Evolutionary conservation across 306 rosid genomes (phyloP).

Genomic region (Leucaena leucocephala): DNA sequence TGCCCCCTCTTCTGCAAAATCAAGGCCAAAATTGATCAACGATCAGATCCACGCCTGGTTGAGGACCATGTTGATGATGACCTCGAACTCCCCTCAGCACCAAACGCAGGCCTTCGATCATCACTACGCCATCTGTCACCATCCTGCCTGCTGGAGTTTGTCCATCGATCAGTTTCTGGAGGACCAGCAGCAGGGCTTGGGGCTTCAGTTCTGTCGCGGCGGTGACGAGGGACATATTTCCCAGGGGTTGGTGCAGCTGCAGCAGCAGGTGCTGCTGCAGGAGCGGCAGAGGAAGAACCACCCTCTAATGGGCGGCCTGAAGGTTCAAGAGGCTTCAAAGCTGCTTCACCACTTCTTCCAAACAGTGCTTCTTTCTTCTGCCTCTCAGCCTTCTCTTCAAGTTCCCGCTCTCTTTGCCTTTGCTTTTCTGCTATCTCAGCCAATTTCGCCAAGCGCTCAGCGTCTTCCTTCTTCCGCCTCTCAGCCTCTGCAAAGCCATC

Average conservation of each 20-base stretch:
- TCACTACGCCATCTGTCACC: slow-evolving; percentile 80
- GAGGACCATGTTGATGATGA: slow-evolving; percentile 71
- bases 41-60: slow-evolving; percentile 56
- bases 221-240: slow-evolving; percentile 72
- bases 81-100: slow-evolving; percentile 57
- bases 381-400: slow-evolving; percentile 74
- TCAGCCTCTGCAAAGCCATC: slow-evolving; percentile 69
- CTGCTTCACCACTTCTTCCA: slow-evolving; percentile 52
- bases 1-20: background rate
- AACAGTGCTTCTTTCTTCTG: slow-evolving; percentile 61
- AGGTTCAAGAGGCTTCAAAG: slow-evolving; percentile 47
- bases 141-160: slow-evolving; percentile 37
- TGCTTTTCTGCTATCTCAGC: slow-evolving; percentile 81
- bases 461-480: slow-evolving; percentile 71
- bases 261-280: slow-evolving; percentile 44
- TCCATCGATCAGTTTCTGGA: slow-evolving; percentile 70
- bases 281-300: slow-evolving; percentile 48
- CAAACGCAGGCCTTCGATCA: slow-evolving; percentile 56
- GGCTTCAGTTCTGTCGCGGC: slow-evolving; percentile 50
- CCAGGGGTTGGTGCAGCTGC: slow-evolving; percentile 48
- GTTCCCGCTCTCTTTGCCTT: slow-evolving; percentile 77
- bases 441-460: slow-evolving; percentile 71
- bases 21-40: slow-evolving; percentile 36
- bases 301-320: slow-evolving; percentile 51
- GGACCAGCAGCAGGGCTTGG: slow-evolving; percentile 50